Conservation (phyloP, 331 rosid genomes). For the Cucumis variabilis region DNA sequence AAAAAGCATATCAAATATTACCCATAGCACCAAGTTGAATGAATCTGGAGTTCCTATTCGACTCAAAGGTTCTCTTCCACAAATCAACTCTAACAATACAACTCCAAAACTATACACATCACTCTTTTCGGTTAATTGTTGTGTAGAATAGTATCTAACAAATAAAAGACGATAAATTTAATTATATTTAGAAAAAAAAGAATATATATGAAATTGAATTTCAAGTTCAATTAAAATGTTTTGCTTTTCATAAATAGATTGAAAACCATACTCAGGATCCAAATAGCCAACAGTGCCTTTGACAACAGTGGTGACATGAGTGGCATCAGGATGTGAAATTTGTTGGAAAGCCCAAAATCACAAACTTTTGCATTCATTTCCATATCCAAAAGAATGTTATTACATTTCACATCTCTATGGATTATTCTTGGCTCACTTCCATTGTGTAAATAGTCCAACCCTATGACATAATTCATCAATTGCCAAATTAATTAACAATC, state of each 20-base stretch:
- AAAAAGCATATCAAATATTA: too few relatives aligned
- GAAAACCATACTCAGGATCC: conserved; percentile 84
- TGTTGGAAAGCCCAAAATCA: conserved; percentile 98
- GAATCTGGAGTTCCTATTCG: conserved; percentile 91
- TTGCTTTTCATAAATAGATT: too few relatives aligned
- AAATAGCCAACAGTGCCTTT: conserved; percentile 97
- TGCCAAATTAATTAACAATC: too few relatives aligned
- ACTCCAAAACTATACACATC: conserved; percentile 95
- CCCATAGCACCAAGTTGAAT: conserved; percentile 96
- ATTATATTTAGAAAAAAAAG: too few relatives aligned
- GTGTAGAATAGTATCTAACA: conserved; percentile 75
- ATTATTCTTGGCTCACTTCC: conserved; percentile 92
- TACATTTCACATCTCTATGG: conserved; percentile 93
- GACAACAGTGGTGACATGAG: conserved; percentile 92
- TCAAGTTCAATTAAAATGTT: too few relatives aligned
- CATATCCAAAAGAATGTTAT: conserved; percentile 83
- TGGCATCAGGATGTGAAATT: conserved; percentile 73
- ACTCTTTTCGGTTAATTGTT: conserved; percentile 89
- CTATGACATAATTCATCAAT: conserved; percentile 34
- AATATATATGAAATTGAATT: too few relatives aligned
- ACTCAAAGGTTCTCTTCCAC: conserved; percentile 90
- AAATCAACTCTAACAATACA: conserved; percentile 89
- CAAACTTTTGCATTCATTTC: conserved; percentile 93
- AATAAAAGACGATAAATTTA: too few relatives aligned
- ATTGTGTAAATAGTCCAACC: conserved; percentile 92